Base-by-base conservation (phyloP, 495 filamentous ascomycete genomes). In the Aspergillus funiculosus region DNA sequence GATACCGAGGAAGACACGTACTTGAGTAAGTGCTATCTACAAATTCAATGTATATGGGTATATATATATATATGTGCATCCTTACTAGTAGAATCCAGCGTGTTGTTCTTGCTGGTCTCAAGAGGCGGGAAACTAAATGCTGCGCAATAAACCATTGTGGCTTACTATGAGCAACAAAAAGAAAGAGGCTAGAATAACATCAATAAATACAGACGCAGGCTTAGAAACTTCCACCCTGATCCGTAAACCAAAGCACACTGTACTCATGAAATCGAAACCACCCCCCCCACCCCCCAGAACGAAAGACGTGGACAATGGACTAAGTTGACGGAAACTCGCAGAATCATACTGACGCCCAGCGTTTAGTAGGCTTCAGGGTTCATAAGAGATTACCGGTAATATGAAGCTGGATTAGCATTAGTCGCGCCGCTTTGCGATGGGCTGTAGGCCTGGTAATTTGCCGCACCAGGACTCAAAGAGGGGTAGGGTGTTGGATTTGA, bases 401-500 rank as follows among this genome's bases (percentile, higher is more conserved):
- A 73, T 3, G 67, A 69, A 43, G 63, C 60, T 4, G 70, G 70
- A 46, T 71, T 72, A 14, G 62, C 58, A 39, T 56, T 61, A 21
- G 66, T 37, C 6, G 53, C 52, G 2, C 58, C 60, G 9, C 57
- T 57, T 37, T 61, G 59, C 14, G 73, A 51, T 15, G 69, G 62
- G 39, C 73, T 72, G 51, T 79, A 80, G 11, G 75, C 64, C 48
- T 77, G 75, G 52, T 81, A 81, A 22, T 65, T 66, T 7, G 54
- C 61, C 25, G 45, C 53, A 29, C 53, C 48, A 30, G 72, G 51
- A 17, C 66, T 63, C 31, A 63, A 52, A 2, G 63, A 52, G 7
- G 71, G 63, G 49, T 75, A 77, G 15, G 70, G 68, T 13, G 63
- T 50, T 4, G 68, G 58, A n/a, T 57, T 75, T 1, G 72, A 61